Evolutionary conservation across 495 filamentous ascomycete species (phyloP), one percentile per base, ranked within the genome.

Genomic region (Lasiosphaeria ovina): DNA sequence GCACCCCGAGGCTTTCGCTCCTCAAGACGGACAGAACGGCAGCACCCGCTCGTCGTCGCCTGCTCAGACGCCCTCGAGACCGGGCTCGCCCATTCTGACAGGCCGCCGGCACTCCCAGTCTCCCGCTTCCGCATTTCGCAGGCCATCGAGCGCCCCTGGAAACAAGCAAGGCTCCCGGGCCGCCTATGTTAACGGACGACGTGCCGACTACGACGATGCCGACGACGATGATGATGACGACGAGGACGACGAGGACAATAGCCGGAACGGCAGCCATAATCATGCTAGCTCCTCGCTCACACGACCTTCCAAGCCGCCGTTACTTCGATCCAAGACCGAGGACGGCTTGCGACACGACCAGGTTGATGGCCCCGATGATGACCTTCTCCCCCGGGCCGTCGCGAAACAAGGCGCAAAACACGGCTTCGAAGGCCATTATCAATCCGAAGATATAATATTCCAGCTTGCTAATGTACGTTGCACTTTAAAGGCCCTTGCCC

Each of bases 241-340:
- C 32, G 66, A 69, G 45, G 68, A 69, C 12, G 38, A 42, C 3
- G 8, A 47, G 47, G 68, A 68, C 50, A 59, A 66, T 47, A 4
- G 44, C 44, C 12, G 44, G 12, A 47, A 47, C 24, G 24, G 24
- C 24, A 24, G 24, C 24, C 24, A 24, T 24, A 24, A 24, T 24
- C 24, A 24, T 47, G 16, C 12, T 9, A 47, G 16, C 17, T n/a
- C 52, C 59, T 55, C 58, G 48, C 59, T 38, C 47, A 16, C 64
- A 4, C 70, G 73, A 59, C 71, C 82, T 51, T 69, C 81, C 53
- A 82, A 85, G 55, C 83, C 84, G 6, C 76, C 79, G 35, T 69
- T 92, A 35, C 79, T 86, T 54, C 79, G 90, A 62, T 86, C 89
- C 35, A 90, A 83, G 71, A 92, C 86, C 71, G 89, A 92, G 63